A percentile compares a stretch with the other conserved stretches of the same genome.
Evolutionary conservation across 2,329 filamentous ascomycete genomes (phyloP).

Genomic region (Botrytis fragariae): DNA sequence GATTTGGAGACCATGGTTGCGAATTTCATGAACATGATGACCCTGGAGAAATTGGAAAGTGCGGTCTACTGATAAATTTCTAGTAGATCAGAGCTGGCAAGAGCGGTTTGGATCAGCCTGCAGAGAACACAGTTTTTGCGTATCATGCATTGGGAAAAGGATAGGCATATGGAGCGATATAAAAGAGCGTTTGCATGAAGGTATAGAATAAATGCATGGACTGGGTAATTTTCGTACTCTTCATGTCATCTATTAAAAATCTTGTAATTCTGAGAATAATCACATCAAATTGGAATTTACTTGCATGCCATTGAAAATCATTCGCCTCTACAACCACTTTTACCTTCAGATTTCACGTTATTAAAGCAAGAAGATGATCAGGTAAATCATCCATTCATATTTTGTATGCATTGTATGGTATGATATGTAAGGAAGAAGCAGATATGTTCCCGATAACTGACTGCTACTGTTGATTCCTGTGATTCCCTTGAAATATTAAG

Average conservation of each 20-base stretch:
- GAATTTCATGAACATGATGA: neutral
- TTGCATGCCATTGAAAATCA: neutral
- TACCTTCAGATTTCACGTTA: neutral
- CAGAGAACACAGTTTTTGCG: neutral
- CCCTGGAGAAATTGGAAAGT: neutral
- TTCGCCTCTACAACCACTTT: too few species aligned
- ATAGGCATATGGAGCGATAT: neutral
- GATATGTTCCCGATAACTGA: too few species aligned
- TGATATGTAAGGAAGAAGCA: neutral
- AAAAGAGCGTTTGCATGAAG: neutral
- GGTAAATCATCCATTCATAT: neutral
- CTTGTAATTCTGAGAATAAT: neutral
- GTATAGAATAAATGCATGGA: neutral
- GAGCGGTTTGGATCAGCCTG: neutral
- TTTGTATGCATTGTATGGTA: neutral
- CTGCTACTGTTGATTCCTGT: neutral
- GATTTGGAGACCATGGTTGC: neutral
- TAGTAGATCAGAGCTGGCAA: neutral
- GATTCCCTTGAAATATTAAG: neutral
- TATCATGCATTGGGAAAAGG: neutral
- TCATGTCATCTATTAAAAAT: neutral
- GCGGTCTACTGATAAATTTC: fast-evolving
- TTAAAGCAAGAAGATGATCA: neutral
- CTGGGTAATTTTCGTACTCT: neutral
- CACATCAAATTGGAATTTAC: neutral